phyloP scores from a whole-genome alignment of 1,139 yeast species.

The Casaregolazyma lundiana region DNA sequence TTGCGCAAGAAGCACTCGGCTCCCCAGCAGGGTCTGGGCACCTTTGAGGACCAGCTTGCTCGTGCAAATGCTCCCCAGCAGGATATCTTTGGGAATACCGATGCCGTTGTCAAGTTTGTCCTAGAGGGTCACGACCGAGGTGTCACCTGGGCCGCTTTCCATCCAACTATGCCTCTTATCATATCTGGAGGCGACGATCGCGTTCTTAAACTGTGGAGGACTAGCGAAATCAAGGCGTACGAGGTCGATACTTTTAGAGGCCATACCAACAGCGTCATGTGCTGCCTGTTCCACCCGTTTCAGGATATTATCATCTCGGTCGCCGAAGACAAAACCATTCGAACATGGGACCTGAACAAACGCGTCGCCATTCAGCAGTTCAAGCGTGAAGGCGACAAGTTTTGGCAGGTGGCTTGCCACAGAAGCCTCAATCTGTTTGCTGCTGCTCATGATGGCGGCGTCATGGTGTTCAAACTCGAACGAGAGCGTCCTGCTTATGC shows the following conservation, averaged over 20 bases:
- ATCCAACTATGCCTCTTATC: constrained; percentile 91
- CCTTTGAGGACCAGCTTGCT: constrained; percentile 76
- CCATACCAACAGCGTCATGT: constrained; percentile 86
- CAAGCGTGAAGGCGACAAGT: constrained; percentile 89
- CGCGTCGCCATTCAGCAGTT: constrained; percentile 92
- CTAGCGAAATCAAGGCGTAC: constrained; percentile 98
- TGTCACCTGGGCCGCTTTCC: constrained; percentile 98
- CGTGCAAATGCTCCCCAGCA: constrained; percentile 45
- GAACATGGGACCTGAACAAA: constrained; percentile 96
- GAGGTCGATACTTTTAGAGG: constrained; percentile 98
- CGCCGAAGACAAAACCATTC: constrained; percentile 93
- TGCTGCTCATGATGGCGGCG: constrained; percentile 95
- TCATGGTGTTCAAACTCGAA: constrained; percentile 95
- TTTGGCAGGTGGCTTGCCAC: constrained; percentile 89
- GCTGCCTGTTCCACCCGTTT: constrained; percentile 88
- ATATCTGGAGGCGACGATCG: constrained; percentile 97
- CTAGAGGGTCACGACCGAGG: constrained; percentile 98
- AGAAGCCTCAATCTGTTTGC: constrained; percentile 90
- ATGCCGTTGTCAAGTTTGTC: constrained; percentile 92
- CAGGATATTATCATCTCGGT: constrained; percentile 91
- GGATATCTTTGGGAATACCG: constrained; percentile 90
- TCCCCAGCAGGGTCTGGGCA: constrained; percentile 38
- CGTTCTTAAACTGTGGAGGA: constrained; percentile 92
- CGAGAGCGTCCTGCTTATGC: constrained; percentile 94
- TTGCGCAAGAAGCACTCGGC: constrained; percentile 95